Evolutionary conservation across 805 yeast species (phyloP).

Genomic region (Candida morakotiae): DNA sequence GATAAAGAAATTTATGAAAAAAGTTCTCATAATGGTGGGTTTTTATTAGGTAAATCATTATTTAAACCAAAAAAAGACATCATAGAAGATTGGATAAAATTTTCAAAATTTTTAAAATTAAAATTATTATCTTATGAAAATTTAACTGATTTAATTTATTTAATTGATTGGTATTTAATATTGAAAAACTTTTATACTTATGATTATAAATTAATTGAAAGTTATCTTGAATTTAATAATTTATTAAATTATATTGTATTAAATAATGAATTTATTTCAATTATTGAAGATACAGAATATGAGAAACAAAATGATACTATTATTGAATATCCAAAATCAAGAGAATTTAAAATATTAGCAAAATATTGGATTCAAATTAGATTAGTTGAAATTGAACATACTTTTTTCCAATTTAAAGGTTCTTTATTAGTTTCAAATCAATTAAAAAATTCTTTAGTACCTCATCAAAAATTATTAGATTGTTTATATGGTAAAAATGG

Average conservation of each 20-base stretch:
- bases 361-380: slow-evolving; percentile 26
- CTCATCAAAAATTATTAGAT: slow-evolving; percentile 16
- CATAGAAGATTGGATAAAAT: slow-evolving; percentile 12
- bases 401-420: slow-evolving; percentile 26
- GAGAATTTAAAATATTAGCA: slow-evolving; percentile 16
- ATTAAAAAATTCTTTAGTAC: slow-evolving; percentile 21
- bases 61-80: slow-evolving; percentile 13
- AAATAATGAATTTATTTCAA: slow-evolving; percentile 14
- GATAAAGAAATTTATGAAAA: background rate
- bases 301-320: slow-evolving; percentile 5
- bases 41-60: slow-evolving; percentile 7
- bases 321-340: slow-evolving; percentile 4
- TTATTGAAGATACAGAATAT: slow-evolving; percentile 14
- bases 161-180: slow-evolving; percentile 23
- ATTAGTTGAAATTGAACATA: slow-evolving; percentile 20
- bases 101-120: slow-evolving; percentile 15
- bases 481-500: slow-evolving; percentile 15
- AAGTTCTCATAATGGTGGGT: background rate
- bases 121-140: slow-evolving; percentile 15
- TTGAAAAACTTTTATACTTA: slow-evolving; percentile 18
- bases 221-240: slow-evolving; percentile 25
- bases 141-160: slow-evolving; percentile 20
- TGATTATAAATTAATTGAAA: slow-evolving; percentile 16
- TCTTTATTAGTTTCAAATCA: slow-evolving; percentile 20
- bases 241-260: slow-evolving; percentile 17